Conservation (phyloP, 148 eudicot genomes). For the Chenopodium quinoa region DNA sequence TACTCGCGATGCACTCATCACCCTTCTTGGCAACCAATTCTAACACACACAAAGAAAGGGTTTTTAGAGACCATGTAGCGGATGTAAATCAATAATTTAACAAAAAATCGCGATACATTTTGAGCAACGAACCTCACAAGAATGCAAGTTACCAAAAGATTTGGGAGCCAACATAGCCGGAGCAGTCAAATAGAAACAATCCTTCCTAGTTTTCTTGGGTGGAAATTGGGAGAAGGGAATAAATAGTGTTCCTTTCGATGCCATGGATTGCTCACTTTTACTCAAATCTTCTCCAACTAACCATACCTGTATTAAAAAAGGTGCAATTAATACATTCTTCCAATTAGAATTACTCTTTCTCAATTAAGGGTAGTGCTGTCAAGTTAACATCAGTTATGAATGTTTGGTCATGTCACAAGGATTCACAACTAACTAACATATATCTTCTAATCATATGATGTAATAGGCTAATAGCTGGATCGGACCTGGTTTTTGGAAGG, state of each 20-base stretch:
- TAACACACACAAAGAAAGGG: neutral
- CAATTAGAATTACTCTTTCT: too few species aligned
- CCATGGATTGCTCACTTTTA: constrained; percentile 47
- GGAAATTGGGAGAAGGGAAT: constrained; percentile 63
- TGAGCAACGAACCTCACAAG: constrained; percentile 56
- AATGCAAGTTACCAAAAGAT: constrained; percentile 58
- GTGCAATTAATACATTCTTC: too few species aligned
- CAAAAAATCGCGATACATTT: too few species aligned
- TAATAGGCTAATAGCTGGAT: too few species aligned
- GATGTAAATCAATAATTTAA: too few species aligned
- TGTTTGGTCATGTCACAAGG: too few species aligned
- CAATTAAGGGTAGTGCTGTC: too few species aligned
- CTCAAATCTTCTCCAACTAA: constrained; percentile 59
- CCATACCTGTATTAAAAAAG: constrained; percentile 42
- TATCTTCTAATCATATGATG: too few species aligned
- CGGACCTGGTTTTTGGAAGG: too few species aligned
- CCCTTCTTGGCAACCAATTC: constrained; percentile 77
- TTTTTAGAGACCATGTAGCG: too few species aligned
- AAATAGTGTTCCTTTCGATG: constrained; percentile 59
- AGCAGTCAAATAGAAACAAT: constrained; percentile 53
- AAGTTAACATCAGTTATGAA: too few species aligned
- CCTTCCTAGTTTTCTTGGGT: constrained; percentile 45
- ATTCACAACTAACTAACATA: too few species aligned
- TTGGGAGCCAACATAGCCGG: constrained; percentile 65
- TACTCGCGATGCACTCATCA: constrained; percentile 54